Percentiles rank a stretch among this genome's conserved stretches.
Evolutionary conservation across 805 yeast species (phyloP).

Genomic region (Aciculoconidium aculeatum): DNA sequence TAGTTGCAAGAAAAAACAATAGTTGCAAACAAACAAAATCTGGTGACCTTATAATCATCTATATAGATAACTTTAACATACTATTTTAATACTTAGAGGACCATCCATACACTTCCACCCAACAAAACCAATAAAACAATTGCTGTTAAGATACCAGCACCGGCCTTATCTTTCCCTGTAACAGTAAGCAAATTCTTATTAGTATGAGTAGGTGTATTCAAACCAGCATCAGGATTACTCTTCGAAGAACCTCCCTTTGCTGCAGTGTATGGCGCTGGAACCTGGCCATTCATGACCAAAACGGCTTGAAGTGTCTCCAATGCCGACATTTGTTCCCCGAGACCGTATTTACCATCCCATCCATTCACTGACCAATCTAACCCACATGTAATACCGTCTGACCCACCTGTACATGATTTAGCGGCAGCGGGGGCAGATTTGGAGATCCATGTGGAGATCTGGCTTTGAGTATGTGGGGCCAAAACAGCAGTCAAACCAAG

Average conservation of each 20-base stretch:
- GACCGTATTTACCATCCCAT: slow-evolving; percentile 64
- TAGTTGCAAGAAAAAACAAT: not conserved
- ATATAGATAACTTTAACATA: too few relatives aligned
- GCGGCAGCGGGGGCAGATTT: slow-evolving; percentile 66
- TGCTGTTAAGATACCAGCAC: slow-evolving; percentile 87
- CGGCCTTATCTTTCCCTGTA: slow-evolving; percentile 56
- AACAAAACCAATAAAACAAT: slow-evolving; percentile 54
- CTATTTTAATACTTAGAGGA: slow-evolving; percentile 36
- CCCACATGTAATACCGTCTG: slow-evolving; percentile 83
- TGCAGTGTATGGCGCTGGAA: slow-evolving; percentile 27
- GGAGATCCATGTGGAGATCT: slow-evolving; percentile 36
- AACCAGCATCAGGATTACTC: slow-evolving; percentile 45
- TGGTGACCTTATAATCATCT: too few relatives aligned
- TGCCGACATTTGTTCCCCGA: slow-evolving; percentile 78
- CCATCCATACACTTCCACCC: slow-evolving; percentile 79
- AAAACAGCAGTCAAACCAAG: slow-evolving; percentile 53
- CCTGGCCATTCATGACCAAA: slow-evolving; percentile 32
- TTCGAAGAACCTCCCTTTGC: slow-evolving; percentile 32
- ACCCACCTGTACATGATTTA: slow-evolving; percentile 67
- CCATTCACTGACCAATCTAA: slow-evolving; percentile 53
- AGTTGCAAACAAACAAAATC: not conserved
- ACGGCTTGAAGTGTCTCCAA: slow-evolving; percentile 55
- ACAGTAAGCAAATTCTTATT: slow-evolving; percentile 43
- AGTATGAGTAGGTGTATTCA: slow-evolving; percentile 32
- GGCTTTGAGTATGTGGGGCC: slow-evolving; percentile 43